These are phyloP conservation scores for Sugiyamaella chiloensis DNA, from an alignment of 805 yeast genomes.

Conservation along the genomic window DNA sequence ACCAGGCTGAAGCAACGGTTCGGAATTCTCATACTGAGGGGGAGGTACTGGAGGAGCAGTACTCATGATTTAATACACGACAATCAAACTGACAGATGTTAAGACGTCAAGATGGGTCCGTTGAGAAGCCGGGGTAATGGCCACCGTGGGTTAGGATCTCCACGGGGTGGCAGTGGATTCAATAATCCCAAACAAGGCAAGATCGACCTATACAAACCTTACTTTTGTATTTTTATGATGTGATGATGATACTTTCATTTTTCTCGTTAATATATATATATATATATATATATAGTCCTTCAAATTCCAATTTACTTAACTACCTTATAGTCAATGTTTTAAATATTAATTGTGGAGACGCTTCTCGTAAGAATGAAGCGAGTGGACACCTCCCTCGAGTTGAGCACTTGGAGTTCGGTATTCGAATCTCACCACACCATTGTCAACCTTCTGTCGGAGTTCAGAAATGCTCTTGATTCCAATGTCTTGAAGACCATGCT, in stretches of 20 bases:
- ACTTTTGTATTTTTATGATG: no score
- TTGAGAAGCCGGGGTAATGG: background rate
- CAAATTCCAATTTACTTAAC: no score
- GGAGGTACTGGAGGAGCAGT: slow-evolving; percentile 14
- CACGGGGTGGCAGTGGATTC: no score
- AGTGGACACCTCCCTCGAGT: slow-evolving; percentile 97
- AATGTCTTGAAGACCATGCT: slow-evolving; percentile 98
- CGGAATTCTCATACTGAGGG: slow-evolving; percentile 7
- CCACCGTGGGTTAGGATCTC: no score
- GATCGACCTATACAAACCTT: no score
- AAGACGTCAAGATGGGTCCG: no score
- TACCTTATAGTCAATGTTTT: no score
- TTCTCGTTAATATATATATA: no score
- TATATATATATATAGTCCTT: no score
- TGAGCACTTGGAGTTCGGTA: slow-evolving; percentile 98
- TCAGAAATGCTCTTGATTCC: slow-evolving; percentile 69
- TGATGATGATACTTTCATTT: no score
- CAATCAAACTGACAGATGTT: no score
- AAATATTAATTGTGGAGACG: slow-evolving; percentile 77
- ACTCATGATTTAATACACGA: background rate
- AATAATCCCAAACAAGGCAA: no score
- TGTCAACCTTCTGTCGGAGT: slow-evolving; percentile 60
- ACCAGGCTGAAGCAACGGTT: slow-evolving; percentile 23
- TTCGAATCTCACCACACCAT: slow-evolving; percentile 85
- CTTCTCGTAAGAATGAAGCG: slow-evolving; percentile 95